These are phyloP conservation scores for Fusarium domesticum DNA, from an alignment of 2,329 filamentous ascomycete genomes.

Conservation along the genomic window DNA sequence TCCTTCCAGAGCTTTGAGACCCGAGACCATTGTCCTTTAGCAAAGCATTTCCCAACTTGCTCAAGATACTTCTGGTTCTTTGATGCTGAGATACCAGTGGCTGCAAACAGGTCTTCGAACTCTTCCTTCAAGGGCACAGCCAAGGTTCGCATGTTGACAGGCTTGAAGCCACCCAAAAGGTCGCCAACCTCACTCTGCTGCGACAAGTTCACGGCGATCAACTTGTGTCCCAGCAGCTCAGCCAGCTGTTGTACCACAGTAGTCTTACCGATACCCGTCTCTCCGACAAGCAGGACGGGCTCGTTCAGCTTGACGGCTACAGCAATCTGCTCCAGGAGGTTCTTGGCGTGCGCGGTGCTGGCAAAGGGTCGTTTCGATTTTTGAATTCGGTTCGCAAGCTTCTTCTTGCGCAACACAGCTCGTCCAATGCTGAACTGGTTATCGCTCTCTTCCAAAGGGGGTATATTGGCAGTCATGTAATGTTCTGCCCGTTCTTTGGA, in stretches of 20 bases:
- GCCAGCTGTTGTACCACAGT: conserved; percentile 93
- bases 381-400: conserved; percentile 44
- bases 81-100: conserved; percentile 78
- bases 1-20: conserved; percentile 84
- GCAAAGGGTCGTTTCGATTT: conserved; percentile 72
- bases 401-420: conserved; percentile 58
- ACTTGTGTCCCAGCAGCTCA: conserved; percentile 75
- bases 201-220: conserved; percentile 92
- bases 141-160: conserved; percentile 83
- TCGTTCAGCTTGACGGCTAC: conserved; percentile 81
- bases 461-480: conserved; percentile 70
- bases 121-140: conserved; percentile 89
- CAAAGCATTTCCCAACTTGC: conserved; percentile 73
- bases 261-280: conserved; percentile 98
- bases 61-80: conserved; percentile 87
- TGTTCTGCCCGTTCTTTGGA: conserved; percentile 78
- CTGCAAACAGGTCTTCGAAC: conserved; percentile 84
- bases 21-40: conserved; percentile 82
- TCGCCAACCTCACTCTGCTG: conserved; percentile 98
- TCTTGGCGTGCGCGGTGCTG: conserved; percentile 79
- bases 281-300: conserved; percentile 90
- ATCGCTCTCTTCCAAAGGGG: conserved; percentile 62
- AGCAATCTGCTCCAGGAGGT: conserved; percentile 83
- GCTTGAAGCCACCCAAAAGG: conserved; percentile 92
- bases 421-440: conserved; percentile 62